These are phyloP conservation scores for Penicillium mononematosum DNA, from an alignment of 495 filamentous ascomycete genomes.

Conservation along the genomic window DNA sequence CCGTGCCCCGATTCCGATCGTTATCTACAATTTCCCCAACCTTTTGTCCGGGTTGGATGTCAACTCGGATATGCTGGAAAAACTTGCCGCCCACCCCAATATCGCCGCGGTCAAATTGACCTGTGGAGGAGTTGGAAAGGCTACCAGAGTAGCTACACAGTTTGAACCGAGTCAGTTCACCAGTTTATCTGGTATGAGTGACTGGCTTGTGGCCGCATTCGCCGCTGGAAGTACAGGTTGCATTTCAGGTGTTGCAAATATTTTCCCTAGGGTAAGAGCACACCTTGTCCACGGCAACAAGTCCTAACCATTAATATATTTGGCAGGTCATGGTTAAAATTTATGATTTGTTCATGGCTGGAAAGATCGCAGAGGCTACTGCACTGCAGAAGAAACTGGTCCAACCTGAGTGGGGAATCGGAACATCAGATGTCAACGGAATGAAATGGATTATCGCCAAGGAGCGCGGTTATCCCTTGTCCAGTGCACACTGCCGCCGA, in stretches of 20 bases:
- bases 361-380: conserved; percentile 36
- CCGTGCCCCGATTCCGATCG: conserved; percentile 50
- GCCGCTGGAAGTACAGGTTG: conserved; percentile 57
- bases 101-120: conserved; percentile 65
- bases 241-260: conserved; percentile 64
- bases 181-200: conserved; percentile 61
- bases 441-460: conserved; percentile 44
- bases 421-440: conserved; percentile 42
- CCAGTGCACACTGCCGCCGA: conserved; percentile 36
- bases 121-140: conserved; percentile 64
- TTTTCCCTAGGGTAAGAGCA: conserved; percentile 45
- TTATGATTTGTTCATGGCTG: conserved; percentile 32
- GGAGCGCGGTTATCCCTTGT: conserved; percentile 35
- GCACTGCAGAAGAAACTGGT: conserved; percentile 36
- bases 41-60: conserved; percentile 67
- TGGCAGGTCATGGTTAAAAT: conserved; percentile 25
- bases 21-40: conserved; percentile 68
- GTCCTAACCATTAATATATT: not conserved
- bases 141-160: conserved; percentile 49
- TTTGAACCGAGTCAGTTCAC: conserved; percentile 54
- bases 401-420: conserved; percentile 41
- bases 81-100: conserved; percentile 48
- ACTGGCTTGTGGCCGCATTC: conserved; percentile 57
- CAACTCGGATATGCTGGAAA: conserved; percentile 54
- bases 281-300: not conserved